phyloP scores from a whole-genome alignment of 179 eudicot species.

The Beta corolliflora region DNA sequence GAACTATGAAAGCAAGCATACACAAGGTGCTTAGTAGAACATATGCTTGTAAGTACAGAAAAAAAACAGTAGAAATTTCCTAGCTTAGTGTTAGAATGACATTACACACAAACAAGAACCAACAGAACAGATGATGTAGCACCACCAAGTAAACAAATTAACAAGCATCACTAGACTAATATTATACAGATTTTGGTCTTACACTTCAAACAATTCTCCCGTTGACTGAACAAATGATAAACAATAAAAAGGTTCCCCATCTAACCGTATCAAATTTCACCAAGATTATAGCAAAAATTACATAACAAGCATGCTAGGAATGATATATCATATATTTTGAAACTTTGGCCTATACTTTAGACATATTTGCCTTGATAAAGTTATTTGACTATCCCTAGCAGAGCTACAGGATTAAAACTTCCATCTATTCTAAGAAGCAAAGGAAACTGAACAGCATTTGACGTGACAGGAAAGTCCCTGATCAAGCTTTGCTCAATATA shows the following conservation, averaged over 20 bases:
- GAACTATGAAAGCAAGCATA: neutral
- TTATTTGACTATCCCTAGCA: neutral
- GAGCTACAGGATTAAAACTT: neutral
- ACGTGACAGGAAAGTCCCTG: neutral
- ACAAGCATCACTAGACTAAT: neutral
- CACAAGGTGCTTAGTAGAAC: neutral
- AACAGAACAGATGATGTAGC: neutral
- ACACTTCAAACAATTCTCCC: neutral
- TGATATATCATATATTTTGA: neutral
- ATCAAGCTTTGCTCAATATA: neutral
- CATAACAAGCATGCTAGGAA: neutral
- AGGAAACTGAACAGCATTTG: constrained; percentile 5
- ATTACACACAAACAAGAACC: neutral
- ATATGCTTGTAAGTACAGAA: neutral
- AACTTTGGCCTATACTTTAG: neutral
- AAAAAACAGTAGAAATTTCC: no score
- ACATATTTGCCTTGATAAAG: neutral
- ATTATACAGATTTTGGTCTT: neutral
- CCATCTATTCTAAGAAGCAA: neutral
- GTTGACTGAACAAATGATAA: neutral
- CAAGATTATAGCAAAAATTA: neutral
- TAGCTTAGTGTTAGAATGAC: neutral
- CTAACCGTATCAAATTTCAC: neutral
- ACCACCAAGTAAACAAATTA: neutral
- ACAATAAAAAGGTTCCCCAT: neutral